Evolutionary conservation across 2,329 filamentous ascomycete species (phyloP).

Genomic region (Diaporthe citriasiana): DNA sequence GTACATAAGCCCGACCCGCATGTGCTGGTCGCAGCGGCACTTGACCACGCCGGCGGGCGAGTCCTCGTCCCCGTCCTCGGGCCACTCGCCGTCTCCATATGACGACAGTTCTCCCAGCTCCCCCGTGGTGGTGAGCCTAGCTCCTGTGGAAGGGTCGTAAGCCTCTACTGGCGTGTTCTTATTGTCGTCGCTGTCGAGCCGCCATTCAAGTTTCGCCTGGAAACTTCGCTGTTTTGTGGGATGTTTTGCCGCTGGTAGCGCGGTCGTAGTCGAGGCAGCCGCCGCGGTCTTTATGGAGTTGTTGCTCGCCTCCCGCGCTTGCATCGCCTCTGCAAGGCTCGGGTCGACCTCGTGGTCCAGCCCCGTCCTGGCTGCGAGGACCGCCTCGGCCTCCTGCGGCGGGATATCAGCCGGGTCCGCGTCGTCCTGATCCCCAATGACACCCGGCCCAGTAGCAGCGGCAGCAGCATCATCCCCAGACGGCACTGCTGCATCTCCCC

Average conservation of each 20-base stretch:
- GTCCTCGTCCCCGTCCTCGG: conserved; percentile 43
- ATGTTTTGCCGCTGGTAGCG: background rate
- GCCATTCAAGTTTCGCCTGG: conserved; percentile 65
- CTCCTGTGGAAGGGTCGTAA: conserved; percentile 38
- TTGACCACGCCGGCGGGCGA: conserved; percentile 80
- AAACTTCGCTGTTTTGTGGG: conserved; percentile 56
- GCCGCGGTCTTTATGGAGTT: conserved; percentile 7
- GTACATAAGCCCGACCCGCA: conserved; percentile 89
- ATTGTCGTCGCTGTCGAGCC: conserved; percentile 54
- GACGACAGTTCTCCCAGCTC: background rate
- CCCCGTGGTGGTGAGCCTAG: conserved; percentile 12
- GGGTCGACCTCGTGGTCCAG: background rate
- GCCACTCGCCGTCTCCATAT: background rate
- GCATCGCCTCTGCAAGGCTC: conserved; percentile 26
- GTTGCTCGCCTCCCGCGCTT: background rate
- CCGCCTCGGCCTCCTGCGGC: conserved; percentile 35
- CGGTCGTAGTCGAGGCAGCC: background rate
- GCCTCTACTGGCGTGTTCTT: conserved; percentile 49
- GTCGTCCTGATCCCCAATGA: background rate
- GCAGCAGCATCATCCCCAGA: background rate
- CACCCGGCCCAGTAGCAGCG: too few species aligned
- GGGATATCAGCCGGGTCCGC: background rate
- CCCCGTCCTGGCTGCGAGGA: conserved; percentile 24
- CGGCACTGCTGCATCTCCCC: conserved; percentile 38
- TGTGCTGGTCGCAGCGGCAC: conserved; percentile 88